Percentiles rank a stretch among this genome's conserved stretches.
Evolutionary conservation across 2,329 filamentous ascomycete genomes (phyloP).

Genomic region (Blumeria hordei): DNA sequence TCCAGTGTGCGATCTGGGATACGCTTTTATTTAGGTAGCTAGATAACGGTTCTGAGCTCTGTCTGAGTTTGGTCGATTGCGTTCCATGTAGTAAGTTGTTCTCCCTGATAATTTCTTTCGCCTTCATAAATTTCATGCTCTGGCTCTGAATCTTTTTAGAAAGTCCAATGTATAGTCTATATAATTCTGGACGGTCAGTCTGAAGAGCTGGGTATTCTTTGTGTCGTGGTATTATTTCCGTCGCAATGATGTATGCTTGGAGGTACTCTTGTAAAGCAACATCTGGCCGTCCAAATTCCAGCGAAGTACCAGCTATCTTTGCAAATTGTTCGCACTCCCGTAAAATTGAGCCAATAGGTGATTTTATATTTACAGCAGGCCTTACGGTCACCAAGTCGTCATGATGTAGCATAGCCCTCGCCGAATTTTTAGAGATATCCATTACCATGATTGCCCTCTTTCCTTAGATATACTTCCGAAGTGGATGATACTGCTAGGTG

Average conservation of each 20-base stretch:
- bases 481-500: no score
- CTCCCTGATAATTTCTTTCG: slow-evolving; percentile 34
- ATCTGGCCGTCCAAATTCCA: slow-evolving; percentile 43
- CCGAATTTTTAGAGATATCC: slow-evolving; percentile 5
- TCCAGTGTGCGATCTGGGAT: background rate
- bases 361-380: slow-evolving; percentile 13
- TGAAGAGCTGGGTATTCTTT: slow-evolving; percentile 46
- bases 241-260: slow-evolving; percentile 52
- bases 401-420: slow-evolving; percentile 18
- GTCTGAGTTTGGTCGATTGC: background rate
- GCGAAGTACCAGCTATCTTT: slow-evolving; percentile 33
- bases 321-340: slow-evolving; percentile 27
- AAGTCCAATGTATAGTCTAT: slow-evolving; percentile 24
- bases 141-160: slow-evolving; percentile 25
- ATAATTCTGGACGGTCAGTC: slow-evolving; percentile 23
- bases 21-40: background rate
- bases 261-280: slow-evolving; percentile 67
- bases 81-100: slow-evolving; percentile 36
- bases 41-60: background rate
- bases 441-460: background rate
- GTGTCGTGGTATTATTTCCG: slow-evolving; percentile 54
- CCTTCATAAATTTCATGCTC: slow-evolving; percentile 26
- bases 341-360: slow-evolving; percentile 28
- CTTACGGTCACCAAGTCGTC: slow-evolving; percentile 19
- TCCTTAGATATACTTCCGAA: background rate